phyloP scores from a whole-genome alignment of 2,329 filamentous ascomycete genomes.

The Fusarium secorum region DNA sequence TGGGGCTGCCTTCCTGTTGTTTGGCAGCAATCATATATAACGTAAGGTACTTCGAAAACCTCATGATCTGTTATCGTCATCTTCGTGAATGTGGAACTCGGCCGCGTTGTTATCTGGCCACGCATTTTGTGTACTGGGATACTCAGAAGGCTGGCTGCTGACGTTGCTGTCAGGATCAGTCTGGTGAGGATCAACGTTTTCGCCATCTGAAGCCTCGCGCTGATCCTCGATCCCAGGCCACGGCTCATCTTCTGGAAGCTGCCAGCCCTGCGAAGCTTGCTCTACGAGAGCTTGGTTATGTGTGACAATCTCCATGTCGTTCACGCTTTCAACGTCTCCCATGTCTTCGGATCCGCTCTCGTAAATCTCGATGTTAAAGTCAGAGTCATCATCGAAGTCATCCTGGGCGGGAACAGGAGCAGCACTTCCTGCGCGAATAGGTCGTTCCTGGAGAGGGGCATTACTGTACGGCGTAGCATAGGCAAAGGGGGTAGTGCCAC shows the following conservation, averaged over 20 bases:
- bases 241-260: slow-evolving; percentile 61
- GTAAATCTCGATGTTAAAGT: slow-evolving; percentile 49
- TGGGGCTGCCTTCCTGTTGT: slow-evolving; percentile 2
- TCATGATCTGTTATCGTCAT: slow-evolving; percentile 41
- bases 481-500: slow-evolving; percentile 66
- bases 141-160: slow-evolving; percentile 65
- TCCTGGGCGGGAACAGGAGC: slow-evolving; percentile 42
- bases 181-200: slow-evolving; percentile 58
- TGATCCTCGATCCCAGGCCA: slow-evolving; percentile 65
- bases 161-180: slow-evolving; percentile 46
- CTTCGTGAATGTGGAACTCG: slow-evolving; percentile 54
- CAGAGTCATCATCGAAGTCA: slow-evolving; percentile 49
- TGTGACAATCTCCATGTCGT: slow-evolving; percentile 41
- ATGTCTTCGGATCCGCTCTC: slow-evolving; percentile 49
- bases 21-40: slow-evolving; percentile 11
- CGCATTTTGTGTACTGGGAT: slow-evolving; percentile 59
- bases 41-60: not conserved
- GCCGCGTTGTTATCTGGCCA: slow-evolving; percentile 47
- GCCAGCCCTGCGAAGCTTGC: slow-evolving; percentile 42
- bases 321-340: slow-evolving; percentile 39
- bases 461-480: slow-evolving; percentile 80
- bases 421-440: slow-evolving; percentile 42
- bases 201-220: slow-evolving; percentile 55
- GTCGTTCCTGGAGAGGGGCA: slow-evolving; percentile 56
- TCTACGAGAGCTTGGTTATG: slow-evolving; percentile 33